Conservation (phyloP, 1,284 basidiomycete species). For the Veloboletus limbatus region DNA sequence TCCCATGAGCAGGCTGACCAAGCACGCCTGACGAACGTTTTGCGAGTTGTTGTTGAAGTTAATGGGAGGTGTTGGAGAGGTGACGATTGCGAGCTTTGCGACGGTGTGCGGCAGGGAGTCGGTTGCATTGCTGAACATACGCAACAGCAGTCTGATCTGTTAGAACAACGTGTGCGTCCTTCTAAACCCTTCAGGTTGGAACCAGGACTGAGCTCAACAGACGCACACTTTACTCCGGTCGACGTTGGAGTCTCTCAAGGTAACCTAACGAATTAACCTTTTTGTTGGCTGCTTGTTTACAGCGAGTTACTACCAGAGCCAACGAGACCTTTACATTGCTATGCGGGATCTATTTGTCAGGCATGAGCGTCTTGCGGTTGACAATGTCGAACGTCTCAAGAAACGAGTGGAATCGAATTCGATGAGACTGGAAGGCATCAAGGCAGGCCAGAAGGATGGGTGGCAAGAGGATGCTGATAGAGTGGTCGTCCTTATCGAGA, state of each 20-base stretch:
- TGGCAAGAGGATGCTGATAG: constrained; percentile 84
- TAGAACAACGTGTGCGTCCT: constrained; percentile 71
- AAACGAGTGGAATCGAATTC: constrained; percentile 79
- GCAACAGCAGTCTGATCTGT: constrained; percentile 71
- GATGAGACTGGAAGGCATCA: constrained; percentile 71
- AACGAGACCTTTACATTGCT: constrained; percentile 85
- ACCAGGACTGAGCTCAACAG: constrained; percentile 31
- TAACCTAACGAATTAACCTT: constrained; percentile 27
- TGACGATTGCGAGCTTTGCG: constrained; percentile 76
- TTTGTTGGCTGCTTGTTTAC: constrained; percentile 13
- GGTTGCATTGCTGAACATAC: constrained; percentile 66
- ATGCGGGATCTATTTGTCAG: constrained; percentile 82
- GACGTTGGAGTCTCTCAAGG: constrained; percentile 75
- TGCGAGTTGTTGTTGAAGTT: constrained; percentile 77
- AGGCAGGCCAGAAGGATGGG: constrained; percentile 66
- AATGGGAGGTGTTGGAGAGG: constrained; percentile 77
- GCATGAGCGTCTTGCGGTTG: constrained; percentile 78
- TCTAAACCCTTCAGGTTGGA: not conserved
- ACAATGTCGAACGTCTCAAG: constrained; percentile 81
- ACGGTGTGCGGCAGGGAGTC: constrained; percentile 75
- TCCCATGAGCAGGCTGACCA: constrained; percentile 68
- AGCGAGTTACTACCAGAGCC: constrained; percentile 46
- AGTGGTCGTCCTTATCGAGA: constrained; percentile 64
- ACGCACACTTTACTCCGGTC: constrained; percentile 58
- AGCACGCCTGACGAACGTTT: constrained; percentile 74